Evolutionary conservation across 2,329 filamentous ascomycete genomes (phyloP), one percentile per base, ranked within the genome.

Genomic region (Xylariaceae sp.): DNA sequence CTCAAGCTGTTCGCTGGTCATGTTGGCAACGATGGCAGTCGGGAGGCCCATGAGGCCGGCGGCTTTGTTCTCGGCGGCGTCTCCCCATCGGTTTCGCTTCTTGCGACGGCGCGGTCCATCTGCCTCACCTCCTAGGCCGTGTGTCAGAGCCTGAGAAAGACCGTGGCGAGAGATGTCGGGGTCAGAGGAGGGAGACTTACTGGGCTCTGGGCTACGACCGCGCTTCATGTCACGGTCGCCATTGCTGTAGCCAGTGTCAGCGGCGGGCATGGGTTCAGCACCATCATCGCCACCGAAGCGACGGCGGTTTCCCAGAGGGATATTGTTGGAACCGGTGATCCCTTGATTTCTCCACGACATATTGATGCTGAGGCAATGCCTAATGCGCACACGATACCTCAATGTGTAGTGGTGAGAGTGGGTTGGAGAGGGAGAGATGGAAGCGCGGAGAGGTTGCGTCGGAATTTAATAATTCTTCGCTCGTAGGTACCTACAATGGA

Each of bases 61-160:
- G 52, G 94, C 94, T 79, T 99, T 99, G 76, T 99, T 99, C 74
- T 99, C 94, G 48, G 90, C 87, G 54, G 89, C 89, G 72, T 97
- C 92, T 59, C 94, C 94, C 94, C 94, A 99, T 68, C 94, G 86
- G 71, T 99, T 99, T 70, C 92, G 87, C 86, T 96, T 97, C 85
- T 95, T 96, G 71, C 94, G 89, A 64, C 87, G 87, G 68, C 88
- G 89, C 55, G 86, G 82, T 51, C 89, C 92, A 72, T 96, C 91
- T 44, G 71, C 68, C 51, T 80, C 78, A 55, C 76, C 71, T 59
- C 78, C 76, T 66, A 71, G 66, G 51, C 49, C 36, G 11, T 61
- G 55, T 61, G 32, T 15, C 52, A 14, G 35, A 15, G 33, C 61
- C 55, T 60, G 48, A 40, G 10, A 14, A 11, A n/a, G 12, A 18